A percentile compares a stretch with the other conserved stretches of the same genome.
These are phyloP conservation scores for Suhomyces panamericanus DNA, from an alignment of 1,139 yeast species.

Conservation along the genomic window DNA sequence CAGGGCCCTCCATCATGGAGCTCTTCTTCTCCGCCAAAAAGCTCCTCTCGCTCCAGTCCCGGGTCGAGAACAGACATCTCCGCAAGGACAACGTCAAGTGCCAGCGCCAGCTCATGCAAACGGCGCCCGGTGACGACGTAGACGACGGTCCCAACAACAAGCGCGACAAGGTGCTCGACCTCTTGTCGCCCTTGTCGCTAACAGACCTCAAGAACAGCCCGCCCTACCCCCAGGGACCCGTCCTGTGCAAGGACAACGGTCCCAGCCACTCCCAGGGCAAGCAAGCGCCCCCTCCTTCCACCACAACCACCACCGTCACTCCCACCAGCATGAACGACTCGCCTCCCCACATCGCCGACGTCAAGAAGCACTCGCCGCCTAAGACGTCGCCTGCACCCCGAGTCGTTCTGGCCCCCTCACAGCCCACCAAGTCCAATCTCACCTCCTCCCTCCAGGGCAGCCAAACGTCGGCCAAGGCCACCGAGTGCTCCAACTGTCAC, in stretches of 20 bases:
- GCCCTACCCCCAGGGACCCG: conserved; percentile 10
- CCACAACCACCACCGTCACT: conserved; percentile 13
- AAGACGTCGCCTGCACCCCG: not conserved
- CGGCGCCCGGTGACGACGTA: conserved; percentile 7
- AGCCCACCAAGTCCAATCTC: conserved; percentile 31
- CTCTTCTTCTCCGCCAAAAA: conserved; percentile 46
- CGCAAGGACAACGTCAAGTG: conserved; percentile 36
- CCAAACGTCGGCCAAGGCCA: conserved; percentile 13
- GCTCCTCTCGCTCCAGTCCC: conserved; percentile 39
- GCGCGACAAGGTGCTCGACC: conserved; percentile 29
- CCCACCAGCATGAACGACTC: conserved; percentile 34
- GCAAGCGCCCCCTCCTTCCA: not conserved
- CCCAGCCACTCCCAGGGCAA: not conserved
- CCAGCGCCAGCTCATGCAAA: conserved; percentile 14
- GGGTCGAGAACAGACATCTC: conserved; percentile 44
- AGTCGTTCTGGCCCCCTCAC: not conserved
- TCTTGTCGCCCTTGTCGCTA: conserved; percentile 44
- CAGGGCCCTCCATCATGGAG: conserved; percentile 45
- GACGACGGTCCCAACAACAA: conserved; percentile 3
- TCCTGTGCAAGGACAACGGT: not conserved
- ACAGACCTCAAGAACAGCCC: conserved; percentile 34
- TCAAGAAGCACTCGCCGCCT: conserved; percentile 3
- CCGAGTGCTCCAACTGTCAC: conserved; percentile 52
- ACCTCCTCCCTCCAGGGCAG: conserved; percentile 27
- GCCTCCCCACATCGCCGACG: conserved; percentile 17